A percentile compares a stretch with the other conserved stretches of the same genome.
Conservation (phyloP, 345 rosid species). For the Geranium brycei region DNA sequence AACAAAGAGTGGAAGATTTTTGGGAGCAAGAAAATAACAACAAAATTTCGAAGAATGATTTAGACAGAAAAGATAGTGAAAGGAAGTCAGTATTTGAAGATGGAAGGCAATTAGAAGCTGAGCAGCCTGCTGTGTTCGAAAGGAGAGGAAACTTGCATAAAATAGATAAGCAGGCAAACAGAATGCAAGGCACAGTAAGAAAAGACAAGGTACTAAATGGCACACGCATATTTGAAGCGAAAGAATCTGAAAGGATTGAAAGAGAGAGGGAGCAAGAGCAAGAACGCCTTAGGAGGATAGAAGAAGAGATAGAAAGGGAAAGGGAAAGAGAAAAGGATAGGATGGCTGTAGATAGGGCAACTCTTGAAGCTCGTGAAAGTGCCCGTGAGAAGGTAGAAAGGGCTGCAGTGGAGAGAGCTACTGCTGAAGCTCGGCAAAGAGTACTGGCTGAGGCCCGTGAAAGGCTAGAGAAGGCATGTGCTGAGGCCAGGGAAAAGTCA, state of each 20-base stretch:
- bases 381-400: constrained; percentile 46
- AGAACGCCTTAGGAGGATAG: constrained; percentile 58
- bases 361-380: constrained; percentile 44
- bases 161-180: constrained; percentile 24
- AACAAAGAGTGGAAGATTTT: neutral
- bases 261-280: constrained; percentile 50
- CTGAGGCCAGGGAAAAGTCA: constrained; percentile 75
- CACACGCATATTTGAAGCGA: constrained; percentile 26
- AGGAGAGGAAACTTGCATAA: constrained; percentile 19
- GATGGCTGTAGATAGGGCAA: constrained; percentile 65
- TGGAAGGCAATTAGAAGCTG: constrained; percentile 20
- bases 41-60: too few relatives aligned
- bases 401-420: constrained; percentile 47
- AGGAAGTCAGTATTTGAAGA: constrained; percentile 22
- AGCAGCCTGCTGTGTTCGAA: constrained; percentile 18
- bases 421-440: constrained; percentile 46
- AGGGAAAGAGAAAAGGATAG: constrained; percentile 92
- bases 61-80: constrained; percentile 27
- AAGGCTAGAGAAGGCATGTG: constrained; percentile 87
- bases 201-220: constrained; percentile 24
- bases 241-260: constrained; percentile 41
- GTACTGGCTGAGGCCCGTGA: constrained; percentile 79
- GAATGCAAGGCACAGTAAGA: constrained; percentile 17
- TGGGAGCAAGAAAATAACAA: too few relatives aligned
- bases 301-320: constrained; percentile 82